A percentile compares a stretch with the other conserved stretches of the same genome.
Evolutionary conservation across 2,329 filamentous ascomycete genomes (phyloP).

Genomic region (Leptosphaerulina australis): DNA sequence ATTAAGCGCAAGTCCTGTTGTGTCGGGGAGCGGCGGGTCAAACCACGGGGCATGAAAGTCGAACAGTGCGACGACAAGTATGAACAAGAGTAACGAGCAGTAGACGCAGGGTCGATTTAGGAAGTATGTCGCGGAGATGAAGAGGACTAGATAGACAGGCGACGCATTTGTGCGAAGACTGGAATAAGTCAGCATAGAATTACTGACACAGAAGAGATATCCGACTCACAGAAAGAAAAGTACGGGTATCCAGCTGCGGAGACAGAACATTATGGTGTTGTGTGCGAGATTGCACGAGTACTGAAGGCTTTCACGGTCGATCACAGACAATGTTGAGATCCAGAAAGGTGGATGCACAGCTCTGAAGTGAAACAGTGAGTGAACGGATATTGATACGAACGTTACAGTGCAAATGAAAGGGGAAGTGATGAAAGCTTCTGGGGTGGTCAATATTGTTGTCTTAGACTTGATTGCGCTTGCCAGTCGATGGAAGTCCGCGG

Average conservation of each 20-base stretch:
- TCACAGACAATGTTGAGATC: background rate
- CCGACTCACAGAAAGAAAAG: constrained; percentile 59
- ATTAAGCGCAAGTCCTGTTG: constrained; percentile 40
- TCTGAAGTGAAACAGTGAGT: constrained; percentile 18
- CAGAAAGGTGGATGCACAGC: constrained; percentile 1
- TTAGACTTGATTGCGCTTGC: background rate
- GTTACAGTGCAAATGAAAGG: constrained; percentile 7
- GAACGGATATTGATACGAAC: constrained; percentile 18
- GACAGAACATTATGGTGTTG: constrained; percentile 64
- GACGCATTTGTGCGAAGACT: constrained; percentile 54
- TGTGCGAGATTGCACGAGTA: constrained; percentile 13
- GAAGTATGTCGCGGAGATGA: constrained; percentile 87
- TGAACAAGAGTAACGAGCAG: constrained; percentile 92
- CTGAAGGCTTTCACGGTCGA: background rate
- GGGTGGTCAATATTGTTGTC: constrained; percentile 12
- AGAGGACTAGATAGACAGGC: constrained; percentile 58
- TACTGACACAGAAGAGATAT: background rate
- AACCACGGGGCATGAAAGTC: constrained; percentile 95
- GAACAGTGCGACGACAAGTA: constrained; percentile 95
- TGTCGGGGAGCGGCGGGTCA: constrained; percentile 65
- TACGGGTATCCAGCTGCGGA: constrained; percentile 63
- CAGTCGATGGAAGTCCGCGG: too few species aligned
- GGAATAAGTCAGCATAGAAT: background rate
- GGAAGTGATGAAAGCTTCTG: constrained; percentile 17
- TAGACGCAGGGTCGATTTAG: constrained; percentile 97